These are phyloP conservation scores for Moniliophthora roreri DNA, from an alignment of 1,284 basidiomycete species.

Conservation along the genomic window DNA sequence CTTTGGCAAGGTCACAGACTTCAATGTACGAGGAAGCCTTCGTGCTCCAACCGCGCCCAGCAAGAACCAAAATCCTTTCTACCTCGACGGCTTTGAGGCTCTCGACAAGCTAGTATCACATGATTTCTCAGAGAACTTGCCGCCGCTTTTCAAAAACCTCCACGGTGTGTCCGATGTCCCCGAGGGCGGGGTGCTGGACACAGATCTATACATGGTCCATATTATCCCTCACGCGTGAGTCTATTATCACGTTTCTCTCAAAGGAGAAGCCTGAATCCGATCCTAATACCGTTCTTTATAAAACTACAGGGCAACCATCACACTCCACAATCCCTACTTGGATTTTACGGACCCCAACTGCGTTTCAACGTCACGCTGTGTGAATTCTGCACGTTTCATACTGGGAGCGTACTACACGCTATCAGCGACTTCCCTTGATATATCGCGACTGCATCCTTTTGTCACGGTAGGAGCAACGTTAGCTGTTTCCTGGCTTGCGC, in stretches of 20 bases:
- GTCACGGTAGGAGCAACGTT: conserved; percentile 55
- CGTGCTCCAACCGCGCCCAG: conserved; percentile 57
- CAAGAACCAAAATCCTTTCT: conserved; percentile 69
- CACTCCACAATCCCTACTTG: conserved; percentile 78
- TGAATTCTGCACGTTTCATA: conserved; percentile 70
- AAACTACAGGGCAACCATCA: conserved; percentile 78
- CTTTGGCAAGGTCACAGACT: conserved; percentile 81
- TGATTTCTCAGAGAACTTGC: conserved; percentile 69
- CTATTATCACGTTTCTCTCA: conserved; percentile 7
- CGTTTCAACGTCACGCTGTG: conserved; percentile 67
- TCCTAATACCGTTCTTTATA: not conserved
- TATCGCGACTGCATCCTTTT: conserved; percentile 77
- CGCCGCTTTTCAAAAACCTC: conserved; percentile 62
- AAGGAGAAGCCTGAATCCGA: not conserved
- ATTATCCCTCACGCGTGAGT: conserved; percentile 80
- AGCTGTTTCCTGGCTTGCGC: conserved; percentile 6
- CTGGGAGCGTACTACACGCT: conserved; percentile 71
- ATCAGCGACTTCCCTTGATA: conserved; percentile 74
- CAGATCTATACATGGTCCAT: conserved; percentile 82
- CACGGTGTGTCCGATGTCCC: conserved; percentile 56
- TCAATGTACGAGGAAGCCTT: conserved; percentile 71
- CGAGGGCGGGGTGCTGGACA: conserved; percentile 61
- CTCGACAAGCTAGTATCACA: conserved; percentile 65
- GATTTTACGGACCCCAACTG: conserved; percentile 66
- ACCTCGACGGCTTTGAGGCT: conserved; percentile 59